A percentile compares a stretch with the other conserved stretches of the same genome.
Conservation (phyloP, 305 asterid genomes). For the Rubia tinctorum region DNA sequence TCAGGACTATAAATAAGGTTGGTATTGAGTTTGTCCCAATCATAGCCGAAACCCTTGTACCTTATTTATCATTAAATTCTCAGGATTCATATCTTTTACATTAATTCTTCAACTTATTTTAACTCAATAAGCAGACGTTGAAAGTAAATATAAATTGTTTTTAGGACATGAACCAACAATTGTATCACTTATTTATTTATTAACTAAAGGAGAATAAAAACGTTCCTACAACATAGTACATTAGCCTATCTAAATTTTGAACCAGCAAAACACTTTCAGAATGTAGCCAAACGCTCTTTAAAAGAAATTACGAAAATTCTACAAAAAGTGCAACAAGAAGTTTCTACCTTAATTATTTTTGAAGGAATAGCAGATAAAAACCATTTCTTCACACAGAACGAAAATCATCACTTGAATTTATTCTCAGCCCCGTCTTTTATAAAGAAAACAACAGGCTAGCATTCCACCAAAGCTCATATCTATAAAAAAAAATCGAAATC, state of each 20-base stretch:
- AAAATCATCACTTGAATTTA: background rate
- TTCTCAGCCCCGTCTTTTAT: background rate
- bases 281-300: background rate
- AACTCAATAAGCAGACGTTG: too few species aligned
- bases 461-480: background rate
- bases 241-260: background rate
- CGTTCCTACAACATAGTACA: background rate
- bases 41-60: too few species aligned
- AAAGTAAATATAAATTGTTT: too few species aligned
- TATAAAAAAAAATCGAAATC: background rate
- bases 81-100: too few species aligned
- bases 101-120: too few species aligned
- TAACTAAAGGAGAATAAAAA: too few species aligned
- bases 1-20: too few species aligned
- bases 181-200: too few species aligned
- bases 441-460: background rate
- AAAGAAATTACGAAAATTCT: background rate
- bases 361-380: background rate
- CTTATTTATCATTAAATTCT: too few species aligned
- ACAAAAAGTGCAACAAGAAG: background rate
- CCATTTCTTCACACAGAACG: background rate
- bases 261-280: background rate
- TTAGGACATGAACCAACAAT: too few species aligned
- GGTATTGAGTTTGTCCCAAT: too few species aligned
- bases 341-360: background rate